A percentile compares a stretch with the other conserved stretches of the same genome.
Conservation (phyloP, 1,284 basidiomycete genomes). For the Irpex rosettiformis region DNA sequence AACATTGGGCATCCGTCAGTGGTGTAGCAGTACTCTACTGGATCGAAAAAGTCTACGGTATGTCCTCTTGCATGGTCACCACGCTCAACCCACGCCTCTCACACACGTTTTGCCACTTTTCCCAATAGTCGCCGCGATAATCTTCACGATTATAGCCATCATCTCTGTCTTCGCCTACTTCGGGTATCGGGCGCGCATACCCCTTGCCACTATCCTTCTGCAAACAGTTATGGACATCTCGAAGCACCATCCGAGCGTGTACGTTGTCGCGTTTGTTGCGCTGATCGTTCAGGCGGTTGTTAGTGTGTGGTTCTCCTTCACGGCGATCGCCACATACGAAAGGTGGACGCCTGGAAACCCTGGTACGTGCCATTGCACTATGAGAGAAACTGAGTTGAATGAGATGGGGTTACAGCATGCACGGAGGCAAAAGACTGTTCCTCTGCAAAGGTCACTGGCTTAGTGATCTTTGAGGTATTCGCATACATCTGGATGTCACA, state of each 20-base stretch:
- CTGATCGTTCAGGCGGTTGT: slow-evolving; percentile 69
- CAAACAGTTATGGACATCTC: slow-evolving; percentile 82
- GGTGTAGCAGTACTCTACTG: slow-evolving; percentile 74
- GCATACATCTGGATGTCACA: slow-evolving; percentile 84
- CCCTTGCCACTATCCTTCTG: slow-evolving; percentile 73
- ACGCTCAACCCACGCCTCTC: slow-evolving; percentile 12
- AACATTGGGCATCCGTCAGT: slow-evolving; percentile 29
- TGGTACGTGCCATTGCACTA: slow-evolving; percentile 35
- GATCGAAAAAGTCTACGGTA: slow-evolving; percentile 73
- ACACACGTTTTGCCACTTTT: not conserved
- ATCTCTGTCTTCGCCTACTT: slow-evolving; percentile 64
- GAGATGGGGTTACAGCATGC: slow-evolving; percentile 29
- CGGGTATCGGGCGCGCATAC: slow-evolving; percentile 71
- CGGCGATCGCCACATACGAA: slow-evolving; percentile 68
- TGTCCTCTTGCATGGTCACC: slow-evolving; percentile 31
- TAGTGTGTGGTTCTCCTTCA: slow-evolving; percentile 72
- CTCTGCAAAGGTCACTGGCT: slow-evolving; percentile 55
- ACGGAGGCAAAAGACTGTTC: slow-evolving; percentile 44
- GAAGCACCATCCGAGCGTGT: slow-evolving; percentile 81
- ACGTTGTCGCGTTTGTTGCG: slow-evolving; percentile 71
- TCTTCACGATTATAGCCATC: slow-evolving; percentile 70
- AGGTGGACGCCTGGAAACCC: slow-evolving; percentile 78
- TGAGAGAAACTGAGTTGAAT: not conserved
- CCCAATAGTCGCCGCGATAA: slow-evolving; percentile 63
- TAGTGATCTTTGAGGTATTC: slow-evolving; percentile 78